Percentiles rank a stretch among this genome's conserved stretches.
Conservation (phyloP, 2,329 filamentous ascomycete species). For the Fonsecaea multimorphosa region DNA sequence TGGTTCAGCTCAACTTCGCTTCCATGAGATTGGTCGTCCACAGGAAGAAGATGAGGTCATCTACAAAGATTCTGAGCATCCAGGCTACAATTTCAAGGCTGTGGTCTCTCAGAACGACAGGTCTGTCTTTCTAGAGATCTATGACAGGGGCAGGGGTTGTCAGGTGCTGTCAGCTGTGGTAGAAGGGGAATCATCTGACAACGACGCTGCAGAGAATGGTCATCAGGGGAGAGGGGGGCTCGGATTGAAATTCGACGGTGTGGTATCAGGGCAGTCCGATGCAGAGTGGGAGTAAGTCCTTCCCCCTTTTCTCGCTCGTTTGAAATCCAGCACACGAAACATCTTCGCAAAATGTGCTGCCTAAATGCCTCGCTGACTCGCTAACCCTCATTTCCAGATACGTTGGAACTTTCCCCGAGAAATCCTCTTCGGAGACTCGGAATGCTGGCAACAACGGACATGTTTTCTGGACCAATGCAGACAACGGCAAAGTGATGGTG, state of each 20-base stretch:
- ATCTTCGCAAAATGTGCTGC: no score
- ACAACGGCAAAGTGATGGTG: conserved; percentile 20
- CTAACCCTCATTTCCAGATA: conserved; percentile 10
- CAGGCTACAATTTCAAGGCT: conserved; percentile 13
- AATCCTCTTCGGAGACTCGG: neutral
- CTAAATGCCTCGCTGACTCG: neutral
- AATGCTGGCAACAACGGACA: neutral
- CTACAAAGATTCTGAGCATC: conserved; percentile 13
- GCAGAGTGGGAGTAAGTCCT: conserved; percentile 14
- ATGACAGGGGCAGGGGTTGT: conserved; percentile 16
- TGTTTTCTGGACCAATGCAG: conserved; percentile 20
- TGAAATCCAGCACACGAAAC: no score
- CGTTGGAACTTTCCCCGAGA: conserved; percentile 4
- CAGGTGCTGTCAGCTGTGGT: conserved; percentile 11
- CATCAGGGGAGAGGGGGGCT: neutral
- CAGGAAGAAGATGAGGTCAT: conserved; percentile 22
- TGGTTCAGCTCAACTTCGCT: conserved; percentile 10
- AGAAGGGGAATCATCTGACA: neutral
- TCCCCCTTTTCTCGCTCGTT: neutral
- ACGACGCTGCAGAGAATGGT: neutral
- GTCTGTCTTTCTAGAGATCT: conserved; percentile 22
- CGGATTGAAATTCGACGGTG: conserved; percentile 9
- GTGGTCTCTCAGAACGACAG: conserved; percentile 8
- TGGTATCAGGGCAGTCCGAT: conserved; percentile 1
- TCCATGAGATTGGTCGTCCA: conserved; percentile 11